Percentiles rank a stretch among this genome's conserved stretches.
Evolutionary conservation across 2,329 filamentous ascomycete genomes (phyloP).

Genomic region (Ascomycota sp.): DNA sequence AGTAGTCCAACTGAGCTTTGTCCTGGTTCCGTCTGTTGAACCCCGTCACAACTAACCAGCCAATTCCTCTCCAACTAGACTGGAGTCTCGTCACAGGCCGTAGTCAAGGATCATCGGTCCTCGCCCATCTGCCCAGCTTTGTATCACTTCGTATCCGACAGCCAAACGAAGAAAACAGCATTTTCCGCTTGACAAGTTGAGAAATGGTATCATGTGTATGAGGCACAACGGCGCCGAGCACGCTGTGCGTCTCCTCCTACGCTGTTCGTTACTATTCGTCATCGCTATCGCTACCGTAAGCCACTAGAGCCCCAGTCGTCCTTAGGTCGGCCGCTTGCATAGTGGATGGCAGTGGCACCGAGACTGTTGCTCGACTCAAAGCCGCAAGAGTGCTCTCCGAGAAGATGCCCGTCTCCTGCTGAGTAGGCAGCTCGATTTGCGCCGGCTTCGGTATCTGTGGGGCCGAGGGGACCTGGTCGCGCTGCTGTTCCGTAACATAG

Average conservation of each 20-base stretch:
- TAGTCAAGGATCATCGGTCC: too few species aligned
- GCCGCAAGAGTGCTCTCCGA: conserved; percentile 67
- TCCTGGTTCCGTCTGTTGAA: too few species aligned
- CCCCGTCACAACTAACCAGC: too few species aligned
- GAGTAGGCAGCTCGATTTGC: conserved; percentile 15
- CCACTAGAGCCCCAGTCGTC: conserved; percentile 53
- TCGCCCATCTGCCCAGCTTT: too few species aligned
- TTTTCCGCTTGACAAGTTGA: too few species aligned
- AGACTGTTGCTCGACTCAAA: conserved; percentile 40
- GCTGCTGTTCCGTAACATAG: conserved; percentile 42
- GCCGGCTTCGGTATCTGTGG: conserved; percentile 18
- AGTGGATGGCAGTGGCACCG: conserved; percentile 32
- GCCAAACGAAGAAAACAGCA: too few species aligned
- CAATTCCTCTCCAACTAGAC: too few species aligned
- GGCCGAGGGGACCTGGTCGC: conserved; percentile 30
- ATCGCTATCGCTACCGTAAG: conserved; percentile 80
- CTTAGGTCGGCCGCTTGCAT: conserved; percentile 31
- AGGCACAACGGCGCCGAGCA: conserved; percentile 5
- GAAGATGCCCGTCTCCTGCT: conserved; percentile 44
- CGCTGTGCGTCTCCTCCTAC: conserved; percentile 2
- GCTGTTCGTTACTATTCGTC: conserved; percentile 23
- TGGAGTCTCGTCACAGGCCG: too few species aligned
- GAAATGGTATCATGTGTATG: conserved; percentile 13
- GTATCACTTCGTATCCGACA: too few species aligned
- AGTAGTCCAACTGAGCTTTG: background rate